Evolutionary conservation across 1,284 basidiomycete genomes (phyloP), one percentile per base, ranked within the genome.

Genomic region (Athelia sp.): DNA sequence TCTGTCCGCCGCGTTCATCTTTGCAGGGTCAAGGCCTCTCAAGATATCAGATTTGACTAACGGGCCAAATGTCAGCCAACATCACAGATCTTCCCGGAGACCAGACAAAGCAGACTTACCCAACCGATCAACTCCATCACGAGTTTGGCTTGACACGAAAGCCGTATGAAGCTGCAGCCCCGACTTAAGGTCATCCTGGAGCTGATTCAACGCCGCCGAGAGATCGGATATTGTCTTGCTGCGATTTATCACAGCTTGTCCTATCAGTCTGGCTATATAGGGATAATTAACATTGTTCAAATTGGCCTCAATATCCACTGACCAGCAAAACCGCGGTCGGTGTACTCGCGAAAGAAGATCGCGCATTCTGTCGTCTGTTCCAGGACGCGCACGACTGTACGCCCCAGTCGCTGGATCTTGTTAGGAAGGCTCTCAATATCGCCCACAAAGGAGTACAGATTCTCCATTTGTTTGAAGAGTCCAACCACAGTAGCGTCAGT

Each of bases 261-360:
- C 19, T 21, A 40, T 6, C 6, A 40, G 9, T 17, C 36, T 6
- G 9, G 6, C 36, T 40, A 29, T 29, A 17, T 4, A 21, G 4
- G 36, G 9, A n/a, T 6, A 9, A 4, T 8, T 6, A 9, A 40
- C 6, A 4, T 40, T n/a, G 36, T 21, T 13, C n/a, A n/a, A 15
- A n/a, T 9, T 13, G 8, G 6, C 8, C 19, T 11, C 32, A n/a
- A n/a, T n/a, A n/a, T 49, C 19, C 31, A n/a, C 15, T n/a, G 6
- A 53, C 51, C 35, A 1, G 35, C 32, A 22, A 51, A 51, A 10
- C 50, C 29, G 22, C 38, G 50, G n/a, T 45, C 43, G 17, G 46
- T n/a, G 42, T 50, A 53, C 13, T 51, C 22, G 14, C 26, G 44
- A n/a, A 53, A 47, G 26, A 53, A 53, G 11, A 53, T 29, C 9